A percentile compares a stretch with the other conserved stretches of the same genome.
phyloP scores from a whole-genome alignment of 1,284 basidiomycete genomes.

The Rhodotorula sp. region DNA sequence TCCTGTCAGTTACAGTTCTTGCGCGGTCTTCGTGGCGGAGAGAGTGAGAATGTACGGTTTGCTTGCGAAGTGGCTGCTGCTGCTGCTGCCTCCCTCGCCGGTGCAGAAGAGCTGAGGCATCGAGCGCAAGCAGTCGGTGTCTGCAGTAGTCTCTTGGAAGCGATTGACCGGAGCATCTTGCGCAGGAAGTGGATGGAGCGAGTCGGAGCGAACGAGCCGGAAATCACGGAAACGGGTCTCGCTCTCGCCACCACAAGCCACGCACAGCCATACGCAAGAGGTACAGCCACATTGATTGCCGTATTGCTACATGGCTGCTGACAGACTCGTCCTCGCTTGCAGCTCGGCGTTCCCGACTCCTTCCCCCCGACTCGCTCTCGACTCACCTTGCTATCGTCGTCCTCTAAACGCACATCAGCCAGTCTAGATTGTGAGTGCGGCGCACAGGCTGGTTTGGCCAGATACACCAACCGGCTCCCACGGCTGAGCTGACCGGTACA shows the following conservation, averaged over 20 bases:
- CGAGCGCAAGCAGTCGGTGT: slow-evolving; percentile 2
- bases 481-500: neutral
- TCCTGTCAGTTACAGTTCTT: neutral
- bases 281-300: neutral
- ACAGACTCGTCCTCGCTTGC: neutral
- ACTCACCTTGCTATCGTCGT: too few species aligned
- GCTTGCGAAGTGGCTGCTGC: slow-evolving; percentile 31
- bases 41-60: slow-evolving; percentile 7
- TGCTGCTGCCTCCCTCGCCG: neutral
- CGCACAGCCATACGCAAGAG: too few species aligned
- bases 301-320: neutral
- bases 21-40: too few species aligned
- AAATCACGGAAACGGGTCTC: neutral
- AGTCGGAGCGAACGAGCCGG: neutral
- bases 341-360: neutral
- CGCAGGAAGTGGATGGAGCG: neutral
- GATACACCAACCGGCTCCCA: too few species aligned
- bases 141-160: neutral
- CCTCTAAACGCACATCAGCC: too few species aligned
- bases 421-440: too few species aligned
- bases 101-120: slow-evolving; percentile 16
- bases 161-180: slow-evolving; percentile 10
- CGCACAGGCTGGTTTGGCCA: too few species aligned
- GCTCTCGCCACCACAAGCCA: neutral
- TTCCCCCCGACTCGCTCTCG: neutral